These are phyloP conservation scores for Leccinum boreale DNA, from an alignment of 768 basidiomycete genomes.

Conservation along the genomic window DNA sequence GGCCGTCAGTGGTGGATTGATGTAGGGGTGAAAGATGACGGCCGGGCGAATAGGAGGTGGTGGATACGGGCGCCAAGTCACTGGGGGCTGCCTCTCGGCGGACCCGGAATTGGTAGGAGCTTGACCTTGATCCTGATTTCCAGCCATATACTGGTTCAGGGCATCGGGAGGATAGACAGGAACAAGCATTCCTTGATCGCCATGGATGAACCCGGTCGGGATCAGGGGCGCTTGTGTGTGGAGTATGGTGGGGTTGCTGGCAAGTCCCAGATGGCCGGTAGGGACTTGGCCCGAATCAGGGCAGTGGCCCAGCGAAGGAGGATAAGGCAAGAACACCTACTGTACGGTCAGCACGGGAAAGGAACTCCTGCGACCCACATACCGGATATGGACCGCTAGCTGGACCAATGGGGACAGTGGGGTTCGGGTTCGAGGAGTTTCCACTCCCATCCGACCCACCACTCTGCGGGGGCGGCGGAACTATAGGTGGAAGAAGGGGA, in stretches of 20 bases:
- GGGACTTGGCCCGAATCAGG: slow-evolving; percentile 24
- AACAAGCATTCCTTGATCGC: slow-evolving; percentile 68
- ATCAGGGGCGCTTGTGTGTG: slow-evolving; percentile 52
- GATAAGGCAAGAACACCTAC: slow-evolving; percentile 51
- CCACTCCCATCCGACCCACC: slow-evolving; percentile 40
- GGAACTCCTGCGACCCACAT: slow-evolving; percentile 19
- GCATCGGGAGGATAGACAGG: slow-evolving; percentile 71
- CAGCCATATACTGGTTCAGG: slow-evolving; percentile 64
- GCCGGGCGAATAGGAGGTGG: slow-evolving; percentile 32
- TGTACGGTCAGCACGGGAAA: slow-evolving; percentile 8
- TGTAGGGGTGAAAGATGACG: slow-evolving; percentile 29
- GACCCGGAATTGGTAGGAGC: slow-evolving; percentile 16
- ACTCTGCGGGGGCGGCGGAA: slow-evolving; percentile 25
- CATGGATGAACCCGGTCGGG: slow-evolving; percentile 68
- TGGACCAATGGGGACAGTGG: slow-evolving; percentile 36
- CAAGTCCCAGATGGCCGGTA: slow-evolving; percentile 16
- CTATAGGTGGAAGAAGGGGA: slow-evolving; percentile 30
- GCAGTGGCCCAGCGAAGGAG: slow-evolving; percentile 34
- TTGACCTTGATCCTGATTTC: slow-evolving; percentile 31
- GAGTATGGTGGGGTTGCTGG: slow-evolving; percentile 11
- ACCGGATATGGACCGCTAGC: slow-evolving; percentile 46
- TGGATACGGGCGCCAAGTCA: slow-evolving; percentile 34
- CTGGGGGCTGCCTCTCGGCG: slow-evolving; percentile 29
- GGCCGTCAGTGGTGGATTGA: slow-evolving; percentile 21
- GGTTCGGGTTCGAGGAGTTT: slow-evolving; percentile 26